Base-by-base conservation (phyloP, 192 early-diverging fungal species). In the Gonapodya prolifera region DNA sequence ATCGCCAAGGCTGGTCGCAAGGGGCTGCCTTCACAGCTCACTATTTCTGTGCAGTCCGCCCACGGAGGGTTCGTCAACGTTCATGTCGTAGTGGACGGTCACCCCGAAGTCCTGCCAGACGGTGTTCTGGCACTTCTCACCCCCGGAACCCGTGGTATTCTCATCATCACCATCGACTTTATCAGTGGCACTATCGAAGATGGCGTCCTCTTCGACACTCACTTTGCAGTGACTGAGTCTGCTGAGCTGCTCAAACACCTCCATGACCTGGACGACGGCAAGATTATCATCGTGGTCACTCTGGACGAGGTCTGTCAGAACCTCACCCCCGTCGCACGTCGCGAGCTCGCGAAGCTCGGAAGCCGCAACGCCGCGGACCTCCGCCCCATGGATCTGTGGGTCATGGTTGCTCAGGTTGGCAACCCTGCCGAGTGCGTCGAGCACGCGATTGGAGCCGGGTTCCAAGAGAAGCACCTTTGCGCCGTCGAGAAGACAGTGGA, bases 51-150 rank as follows among this genome's bases (percentile, higher is more conserved):
- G 18, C 92, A 94, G 78, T 91, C 89, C n/a, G n/a, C n/a, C n/a
- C n/a, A n/a, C n/a, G n/a, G 94, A 30, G 91, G 91, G 79, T 95
- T 93, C 80, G 85, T 89, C 2, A 84, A 82, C 70, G 86, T 95
- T 29, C 82, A 89, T 23, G 83, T 95, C 75, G 2, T 34, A 2
- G 61, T 78, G 23, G 86, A 86, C 76, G 80, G 79, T 28, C 84
- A 84, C 75, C 80, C 83, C 2, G 83, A 82, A 32, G 78, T 79
- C 0, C 76, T 91, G 77, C 85, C 87, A 0, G 83, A 87, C 30
- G 82, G 80, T 29, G 13, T 69, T n/a, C 13, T n/a, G n/a, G n/a
- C n/a, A n/a, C n/a, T n/a, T n/a, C 45, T 69, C 45, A 80, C 77
- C 33, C 78, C 82, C 0, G 83, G 83, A 35, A 87, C 88, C 18